Evolutionary conservation across 2,329 filamentous ascomycete species (phyloP).

Genomic region (Colletotrichum spaethianum): DNA sequence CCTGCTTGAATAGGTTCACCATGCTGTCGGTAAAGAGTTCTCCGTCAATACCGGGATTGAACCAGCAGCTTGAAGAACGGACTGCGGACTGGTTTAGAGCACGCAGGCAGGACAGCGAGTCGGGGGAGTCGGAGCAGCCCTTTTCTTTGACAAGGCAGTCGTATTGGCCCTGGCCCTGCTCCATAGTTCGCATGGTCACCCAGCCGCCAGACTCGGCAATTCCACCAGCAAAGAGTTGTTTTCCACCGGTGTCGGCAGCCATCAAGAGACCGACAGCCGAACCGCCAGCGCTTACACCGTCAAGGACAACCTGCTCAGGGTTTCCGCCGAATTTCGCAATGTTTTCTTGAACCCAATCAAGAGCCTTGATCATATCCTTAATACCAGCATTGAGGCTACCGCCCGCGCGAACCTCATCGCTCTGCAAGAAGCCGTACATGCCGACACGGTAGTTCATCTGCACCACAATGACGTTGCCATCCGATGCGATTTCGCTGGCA

Average conservation of each 20-base stretch:
- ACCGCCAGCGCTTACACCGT: conserved; percentile 78
- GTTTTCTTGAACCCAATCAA: conserved; percentile 79
- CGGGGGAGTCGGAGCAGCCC: conserved; percentile 42
- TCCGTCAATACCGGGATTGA: conserved; percentile 64
- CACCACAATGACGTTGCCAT: conserved; percentile 76
- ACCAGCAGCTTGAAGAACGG: conserved; percentile 45
- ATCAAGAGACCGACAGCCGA: conserved; percentile 76
- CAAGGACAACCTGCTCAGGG: conserved; percentile 76
- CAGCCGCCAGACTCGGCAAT: conserved; percentile 68
- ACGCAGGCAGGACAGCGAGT: conserved; percentile 44
- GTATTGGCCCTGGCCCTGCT: conserved; percentile 63
- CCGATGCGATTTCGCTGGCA: conserved; percentile 72
- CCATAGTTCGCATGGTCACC: conserved; percentile 57
- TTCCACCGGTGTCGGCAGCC: conserved; percentile 65
- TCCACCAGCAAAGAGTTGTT: conserved; percentile 66
- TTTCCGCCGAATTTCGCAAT: conserved; percentile 79
- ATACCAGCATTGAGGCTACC: conserved; percentile 37
- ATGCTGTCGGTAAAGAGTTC: conserved; percentile 65
- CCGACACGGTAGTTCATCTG: conserved; percentile 85
- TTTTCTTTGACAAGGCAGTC: conserved; percentile 58
- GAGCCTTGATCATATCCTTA: conserved; percentile 61
- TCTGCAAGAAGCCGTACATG: conserved; percentile 77
- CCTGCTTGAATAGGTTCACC: conserved; percentile 62
- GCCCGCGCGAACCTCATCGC: conserved; percentile 37
- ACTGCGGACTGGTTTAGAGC: conserved; percentile 42